Percentiles rank a stretch among this genome's conserved stretches.
These are phyloP conservation scores for Globisporangium yorkense DNA, from an alignment of 352 stramenopile species.

Conservation along the genomic window DNA sequence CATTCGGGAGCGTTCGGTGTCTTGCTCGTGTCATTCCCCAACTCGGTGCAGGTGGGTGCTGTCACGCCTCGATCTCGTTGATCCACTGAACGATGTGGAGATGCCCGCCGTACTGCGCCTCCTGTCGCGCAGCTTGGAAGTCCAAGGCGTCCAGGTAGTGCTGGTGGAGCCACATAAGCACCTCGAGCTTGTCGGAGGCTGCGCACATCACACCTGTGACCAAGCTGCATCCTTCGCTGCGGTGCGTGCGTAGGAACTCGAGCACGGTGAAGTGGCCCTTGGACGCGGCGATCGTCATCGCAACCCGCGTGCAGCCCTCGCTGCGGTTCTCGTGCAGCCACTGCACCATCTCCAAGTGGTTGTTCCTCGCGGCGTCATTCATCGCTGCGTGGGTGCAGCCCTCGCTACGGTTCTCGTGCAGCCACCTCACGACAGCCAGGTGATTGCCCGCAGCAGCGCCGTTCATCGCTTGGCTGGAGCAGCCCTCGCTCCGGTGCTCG, in stretches of 20 bases:
- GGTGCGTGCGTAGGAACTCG: slow-evolving; percentile 10
- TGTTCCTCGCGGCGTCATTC: neutral
- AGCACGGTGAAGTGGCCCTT: slow-evolving; percentile 4
- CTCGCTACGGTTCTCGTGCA: neutral
- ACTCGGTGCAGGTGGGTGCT: no score
- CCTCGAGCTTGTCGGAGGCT: slow-evolving; percentile 3
- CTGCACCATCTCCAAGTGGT: slow-evolving; percentile 5
- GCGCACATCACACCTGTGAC: neutral
- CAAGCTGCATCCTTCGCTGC: slow-evolving; percentile 8
- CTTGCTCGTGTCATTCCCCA: neutral
- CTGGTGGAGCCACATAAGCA: neutral
- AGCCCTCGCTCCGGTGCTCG: neutral
- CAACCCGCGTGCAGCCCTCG: slow-evolving; percentile 6
- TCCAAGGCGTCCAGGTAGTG: slow-evolving; percentile 2
- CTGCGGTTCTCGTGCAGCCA: slow-evolving; percentile 4
- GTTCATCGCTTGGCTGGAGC: neutral
- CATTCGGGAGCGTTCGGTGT: neutral
- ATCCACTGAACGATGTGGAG: slow-evolving; percentile 8
- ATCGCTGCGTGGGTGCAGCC: slow-evolving; percentile 1
- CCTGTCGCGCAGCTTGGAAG: neutral
- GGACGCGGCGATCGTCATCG: slow-evolving; percentile 8
- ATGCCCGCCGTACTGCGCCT: neutral
- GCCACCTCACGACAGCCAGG: neutral
- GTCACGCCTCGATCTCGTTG: neutral
- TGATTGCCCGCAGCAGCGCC: neutral